Base-by-base conservation (phyloP, 169 alveolate species). In the Plasmodium falciparum region DNA sequence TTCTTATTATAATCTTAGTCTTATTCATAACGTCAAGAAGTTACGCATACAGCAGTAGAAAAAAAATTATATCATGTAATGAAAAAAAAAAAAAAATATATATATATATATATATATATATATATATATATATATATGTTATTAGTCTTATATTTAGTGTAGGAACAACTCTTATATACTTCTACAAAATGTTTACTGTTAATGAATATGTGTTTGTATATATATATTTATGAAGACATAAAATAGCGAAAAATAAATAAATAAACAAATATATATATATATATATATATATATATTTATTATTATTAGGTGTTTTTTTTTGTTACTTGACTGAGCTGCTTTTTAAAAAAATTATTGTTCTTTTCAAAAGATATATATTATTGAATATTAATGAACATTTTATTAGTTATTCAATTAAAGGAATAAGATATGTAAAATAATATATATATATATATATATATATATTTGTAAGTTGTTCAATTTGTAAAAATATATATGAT, bases 371-470 rank as follows among this genome's bases (percentile, higher is more conserved):
- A 52, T 67, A 80, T 54, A 20, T 59, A 24, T 26, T 65, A 11
- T 26, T 80, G 9, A 3, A 26, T 12, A 39, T 80, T 20, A 80
- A 61, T 50, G 73, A 65, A 1, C 22, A 80, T 33, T 24, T 80
- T 52, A 73, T 80, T 72, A 47, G 49, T 43, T 59, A 67, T 49
- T 80, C 90, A 52, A 22, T 67, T 45, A 65, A 67, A 50, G 90
- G 90, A 24, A 80, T 80, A 47, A 69, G 90, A 80, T 80, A 80
- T 61, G 90, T 80, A 80, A 78, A 52, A 39, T 13, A 52, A 65
- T 24, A 80, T 54, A 3, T 0, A 9, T 12, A 9, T 12, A 29
- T 26, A 26, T 20, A 22, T 20, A 15, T 26, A 26, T 20, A 22
- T 22, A 29, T 26, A 24, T 67, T 24, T n/a, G 22, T 61, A 61